phyloP scores from a whole-genome alignment of 331 rosid species.

The Ulmus americana region DNA sequence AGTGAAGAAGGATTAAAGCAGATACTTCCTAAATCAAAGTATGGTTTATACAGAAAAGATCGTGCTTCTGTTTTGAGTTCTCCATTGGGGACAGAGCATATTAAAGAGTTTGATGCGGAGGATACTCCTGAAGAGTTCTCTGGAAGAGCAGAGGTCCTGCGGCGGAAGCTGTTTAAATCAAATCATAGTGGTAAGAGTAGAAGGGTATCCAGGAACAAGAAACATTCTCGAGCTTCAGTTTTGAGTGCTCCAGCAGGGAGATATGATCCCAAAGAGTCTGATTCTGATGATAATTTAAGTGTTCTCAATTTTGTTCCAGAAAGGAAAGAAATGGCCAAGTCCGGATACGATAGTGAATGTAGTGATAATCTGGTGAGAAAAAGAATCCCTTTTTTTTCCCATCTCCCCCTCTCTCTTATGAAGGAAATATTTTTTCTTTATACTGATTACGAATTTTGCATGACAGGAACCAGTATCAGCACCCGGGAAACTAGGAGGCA shows the following conservation, averaged over 20 bases:
- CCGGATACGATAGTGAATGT: background rate
- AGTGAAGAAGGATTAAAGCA: slow-evolving; percentile 16
- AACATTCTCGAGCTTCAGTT: slow-evolving; percentile 13
- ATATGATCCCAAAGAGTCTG: slow-evolving; percentile 9
- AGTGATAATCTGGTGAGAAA: background rate
- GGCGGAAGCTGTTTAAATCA: background rate
- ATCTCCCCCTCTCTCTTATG: background rate
- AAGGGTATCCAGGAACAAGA: slow-evolving; percentile 15
- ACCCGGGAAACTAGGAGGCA: slow-evolving; percentile 16
- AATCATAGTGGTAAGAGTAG: slow-evolving; percentile 1
- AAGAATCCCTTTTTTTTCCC: too few relatives aligned
- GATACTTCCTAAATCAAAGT: slow-evolving; percentile 21
- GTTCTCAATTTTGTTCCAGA: slow-evolving; percentile 43
- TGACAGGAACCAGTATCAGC: slow-evolving; percentile 28
- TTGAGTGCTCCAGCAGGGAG: slow-evolving; percentile 25
- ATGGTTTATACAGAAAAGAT: slow-evolving; percentile 23
- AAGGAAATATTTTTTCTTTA: background rate
- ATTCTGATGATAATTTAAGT: slow-evolving; percentile 54
- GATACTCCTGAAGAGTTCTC: background rate
- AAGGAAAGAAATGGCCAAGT: slow-evolving; percentile 30
- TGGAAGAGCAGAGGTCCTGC: background rate
- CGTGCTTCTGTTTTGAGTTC: slow-evolving; percentile 13
- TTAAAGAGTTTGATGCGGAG: slow-evolving; percentile 28
- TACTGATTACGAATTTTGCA: background rate
- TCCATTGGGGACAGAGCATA: slow-evolving; percentile 25